Evolutionary conservation across 1,284 basidiomycete species (phyloP).

Genomic region (Ceratobasidium sp.): DNA sequence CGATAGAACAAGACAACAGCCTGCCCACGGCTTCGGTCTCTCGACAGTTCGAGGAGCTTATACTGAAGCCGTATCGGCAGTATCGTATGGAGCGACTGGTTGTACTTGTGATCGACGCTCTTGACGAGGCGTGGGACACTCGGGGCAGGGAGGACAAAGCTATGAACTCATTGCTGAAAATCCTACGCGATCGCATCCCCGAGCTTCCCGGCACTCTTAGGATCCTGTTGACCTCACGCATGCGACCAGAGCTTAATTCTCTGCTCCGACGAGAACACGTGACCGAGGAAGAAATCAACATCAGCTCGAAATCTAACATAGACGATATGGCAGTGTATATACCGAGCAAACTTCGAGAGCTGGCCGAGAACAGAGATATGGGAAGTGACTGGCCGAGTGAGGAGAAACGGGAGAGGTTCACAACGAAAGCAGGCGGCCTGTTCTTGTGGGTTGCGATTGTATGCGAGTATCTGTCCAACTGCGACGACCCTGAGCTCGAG

Average conservation of each 20-base stretch:
- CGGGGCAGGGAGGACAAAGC: background rate
- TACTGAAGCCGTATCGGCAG: background rate
- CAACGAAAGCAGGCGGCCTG: conserved; percentile 50
- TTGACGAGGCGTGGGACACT: conserved; percentile 27
- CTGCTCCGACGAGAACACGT: background rate
- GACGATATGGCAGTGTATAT: background rate
- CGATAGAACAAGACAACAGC: conserved; percentile 1
- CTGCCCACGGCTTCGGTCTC: conserved; percentile 2
- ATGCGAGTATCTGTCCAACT: conserved; percentile 48
- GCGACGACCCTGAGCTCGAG: conserved; percentile 48
- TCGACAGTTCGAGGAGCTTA: background rate
- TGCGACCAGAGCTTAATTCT: conserved; percentile 6
- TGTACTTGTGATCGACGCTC: conserved; percentile 26
- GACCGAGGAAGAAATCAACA: background rate
- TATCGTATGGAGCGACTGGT: background rate
- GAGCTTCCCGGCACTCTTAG: background rate
- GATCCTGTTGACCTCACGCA: conserved; percentile 19
- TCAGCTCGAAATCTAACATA: background rate
- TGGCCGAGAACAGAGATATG: conserved; percentile 5
- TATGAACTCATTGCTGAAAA: background rate
- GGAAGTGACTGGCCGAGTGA: conserved; percentile 48
- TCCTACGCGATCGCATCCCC: background rate
- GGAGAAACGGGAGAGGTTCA: conserved; percentile 39
- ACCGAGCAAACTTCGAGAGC: background rate
- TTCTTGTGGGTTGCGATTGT: conserved; percentile 54